Evolutionary conservation across 1,139 yeast genomes (phyloP).

Genomic region (Debaryomycetaceae sp.): DNA sequence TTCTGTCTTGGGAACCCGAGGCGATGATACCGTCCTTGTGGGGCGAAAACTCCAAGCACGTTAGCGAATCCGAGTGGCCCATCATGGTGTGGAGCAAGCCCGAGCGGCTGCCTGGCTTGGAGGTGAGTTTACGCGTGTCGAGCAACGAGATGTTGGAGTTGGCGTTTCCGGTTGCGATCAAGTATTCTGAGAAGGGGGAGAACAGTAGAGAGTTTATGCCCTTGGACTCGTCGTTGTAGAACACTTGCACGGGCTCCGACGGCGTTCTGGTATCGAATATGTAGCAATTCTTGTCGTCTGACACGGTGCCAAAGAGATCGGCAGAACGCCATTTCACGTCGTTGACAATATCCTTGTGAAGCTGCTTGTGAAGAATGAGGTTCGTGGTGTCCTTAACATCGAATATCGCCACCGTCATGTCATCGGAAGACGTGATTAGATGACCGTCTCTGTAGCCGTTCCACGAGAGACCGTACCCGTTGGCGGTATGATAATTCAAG

Average conservation of each 20-base stretch:
- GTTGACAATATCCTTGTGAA: conserved; percentile 60
- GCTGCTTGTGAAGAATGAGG: conserved; percentile 21
- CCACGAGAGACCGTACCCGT: conserved; percentile 76
- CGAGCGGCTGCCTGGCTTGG: conserved; percentile 13
- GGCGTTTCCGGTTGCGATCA: conserved; percentile 66
- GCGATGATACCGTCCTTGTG: conserved; percentile 70
- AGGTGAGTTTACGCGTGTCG: conserved; percentile 50
- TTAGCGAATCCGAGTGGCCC: conserved; percentile 72
- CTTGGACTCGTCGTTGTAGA: conserved; percentile 31
- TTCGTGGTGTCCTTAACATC: conserved; percentile 29
- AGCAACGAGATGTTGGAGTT: conserved; percentile 63
- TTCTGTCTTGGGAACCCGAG: conserved; percentile 67
- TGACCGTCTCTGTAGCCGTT: conserved; percentile 45
- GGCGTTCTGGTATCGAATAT: conserved; percentile 41
- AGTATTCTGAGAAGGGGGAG: conserved; percentile 55
- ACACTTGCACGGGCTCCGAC: conserved; percentile 22
- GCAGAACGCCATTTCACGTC: conserved; percentile 68
- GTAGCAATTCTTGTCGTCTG: conserved; percentile 55
- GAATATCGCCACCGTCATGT: conserved; percentile 56
- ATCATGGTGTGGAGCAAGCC: conserved; percentile 62
- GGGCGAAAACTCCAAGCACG: conserved; percentile 69
- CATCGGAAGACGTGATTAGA: conserved; percentile 63
- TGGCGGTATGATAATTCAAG: conserved; percentile 55
- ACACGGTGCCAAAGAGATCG: conserved; percentile 60
- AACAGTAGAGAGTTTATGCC: conserved; percentile 64